Conservation (phyloP, 2,329 filamentous ascomycete genomes). For the Alternaria triticina region DNA sequence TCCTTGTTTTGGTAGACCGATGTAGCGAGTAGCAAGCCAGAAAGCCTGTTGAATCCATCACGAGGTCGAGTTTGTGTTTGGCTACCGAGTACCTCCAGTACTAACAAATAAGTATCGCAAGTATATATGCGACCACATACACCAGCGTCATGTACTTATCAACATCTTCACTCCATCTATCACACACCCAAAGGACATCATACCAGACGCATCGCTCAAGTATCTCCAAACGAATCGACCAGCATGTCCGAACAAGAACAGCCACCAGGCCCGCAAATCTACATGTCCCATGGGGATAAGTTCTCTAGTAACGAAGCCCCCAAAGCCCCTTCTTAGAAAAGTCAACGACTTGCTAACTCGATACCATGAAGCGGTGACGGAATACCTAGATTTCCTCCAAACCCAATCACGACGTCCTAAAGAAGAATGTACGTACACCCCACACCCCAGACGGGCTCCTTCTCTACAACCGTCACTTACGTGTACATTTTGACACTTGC, state of each 20-base stretch:
- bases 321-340: neutral
- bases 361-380: neutral
- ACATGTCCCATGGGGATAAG: neutral
- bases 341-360: neutral
- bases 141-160: rapidly evolving
- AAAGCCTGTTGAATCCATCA: neutral
- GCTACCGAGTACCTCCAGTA: neutral
- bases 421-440: neutral
- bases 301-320: neutral
- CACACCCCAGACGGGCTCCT: neutral
- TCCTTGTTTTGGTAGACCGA: too few species aligned
- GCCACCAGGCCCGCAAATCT: neutral
- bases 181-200: neutral
- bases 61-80: neutral
- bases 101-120: neutral
- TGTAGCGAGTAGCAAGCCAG: rapidly evolving
- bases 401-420: neutral
- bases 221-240: neutral
- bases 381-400: neutral
- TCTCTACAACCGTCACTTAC: neutral
- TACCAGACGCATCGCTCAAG: neutral
- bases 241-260: neutral
- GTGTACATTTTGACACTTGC: neutral
- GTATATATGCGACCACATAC: neutral
- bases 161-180: neutral